These are phyloP conservation scores for Dorcoceras hygrometricum DNA, from an alignment of 257 asterid genomes.

Conservation along the genomic window DNA sequence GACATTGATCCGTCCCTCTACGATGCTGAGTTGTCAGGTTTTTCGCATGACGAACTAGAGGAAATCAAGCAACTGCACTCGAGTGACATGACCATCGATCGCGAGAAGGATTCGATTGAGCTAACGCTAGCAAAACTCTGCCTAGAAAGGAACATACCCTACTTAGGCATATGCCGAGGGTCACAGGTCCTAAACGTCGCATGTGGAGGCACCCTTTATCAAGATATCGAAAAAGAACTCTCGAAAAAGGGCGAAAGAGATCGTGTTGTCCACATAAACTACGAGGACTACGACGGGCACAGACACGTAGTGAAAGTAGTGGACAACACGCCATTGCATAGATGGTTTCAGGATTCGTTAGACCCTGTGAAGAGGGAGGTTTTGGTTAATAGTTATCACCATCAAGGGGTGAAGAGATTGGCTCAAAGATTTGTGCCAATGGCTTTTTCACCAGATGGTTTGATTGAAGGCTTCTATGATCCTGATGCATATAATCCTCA, in stretches of 20 bases:
- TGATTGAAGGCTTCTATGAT: slow-evolving; percentile 86
- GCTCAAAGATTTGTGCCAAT: slow-evolving; percentile 85
- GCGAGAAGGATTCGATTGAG: slow-evolving; percentile 79
- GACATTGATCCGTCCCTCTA: slow-evolving; percentile 79
- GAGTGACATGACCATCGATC: slow-evolving; percentile 71
- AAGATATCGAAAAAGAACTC: slow-evolving; percentile 64
- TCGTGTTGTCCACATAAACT: slow-evolving; percentile 58
- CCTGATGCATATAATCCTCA: slow-evolving; percentile 75
- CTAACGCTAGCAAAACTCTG: slow-evolving; percentile 74
- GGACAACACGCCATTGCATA: slow-evolving; percentile 60
- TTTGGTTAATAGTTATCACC: slow-evolving; percentile 81
- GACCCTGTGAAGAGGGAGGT: slow-evolving; percentile 47
- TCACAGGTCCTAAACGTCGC: slow-evolving; percentile 90
- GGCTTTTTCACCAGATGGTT: slow-evolving; percentile 87
- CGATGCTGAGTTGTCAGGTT: slow-evolving; percentile 43
- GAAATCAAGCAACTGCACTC: slow-evolving; percentile 55
- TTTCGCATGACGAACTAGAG: slow-evolving; percentile 60
- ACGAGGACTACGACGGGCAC: slow-evolving; percentile 75
- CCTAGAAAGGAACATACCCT: slow-evolving; percentile 82
- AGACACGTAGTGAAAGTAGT: slow-evolving; percentile 54
- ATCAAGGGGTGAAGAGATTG: slow-evolving; percentile 79
- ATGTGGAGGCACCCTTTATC: slow-evolving; percentile 87
- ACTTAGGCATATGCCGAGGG: slow-evolving; percentile 84
- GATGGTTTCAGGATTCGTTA: slow-evolving; percentile 69
- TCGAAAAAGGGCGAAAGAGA: slow-evolving; percentile 22